Base-by-base conservation (phyloP, 2,329 filamentous ascomycete genomes). In the Pyricularia sp. region DNA sequence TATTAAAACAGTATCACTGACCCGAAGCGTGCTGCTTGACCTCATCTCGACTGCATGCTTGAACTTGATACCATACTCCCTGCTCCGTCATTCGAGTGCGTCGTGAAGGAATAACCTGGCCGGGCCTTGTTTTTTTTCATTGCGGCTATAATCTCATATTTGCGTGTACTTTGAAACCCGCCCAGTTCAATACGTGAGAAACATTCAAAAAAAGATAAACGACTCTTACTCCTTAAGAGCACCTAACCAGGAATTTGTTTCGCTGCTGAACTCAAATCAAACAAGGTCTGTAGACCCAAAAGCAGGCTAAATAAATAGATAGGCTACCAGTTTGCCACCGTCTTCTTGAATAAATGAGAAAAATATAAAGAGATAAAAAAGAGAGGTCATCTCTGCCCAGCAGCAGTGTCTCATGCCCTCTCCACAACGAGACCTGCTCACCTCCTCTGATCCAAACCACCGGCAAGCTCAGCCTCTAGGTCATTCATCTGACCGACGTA, bases 401-500 rank as follows among this genome's bases (percentile, higher is more conserved):
- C 14, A 63, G 14, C 25, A 63, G 14, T 23, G 9, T 28, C 25
- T 28, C 59, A 5, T 26, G 26, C 25, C 11, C 23, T 26, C 12
- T 30, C 14, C n/a, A 23, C 7, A 17, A 1, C 3, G 12, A 28
- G 12, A 63, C 59, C 25, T 5, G 26, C 26, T 50, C 74, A 75
- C 67, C 76, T 72, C 70, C 74, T 69, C 30, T 82, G 83, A 75
- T 90, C 88, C 74, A 89, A 82, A 25, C 88, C 85, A 31, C 83
- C 84, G 33, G 85, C 85, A 59, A 89, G 80, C 70, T 89, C 87
- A 31, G 84, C 85, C 78, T 89, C 87, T 25, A 89, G 79, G 4
- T 82, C 83, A 61, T 80, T 80, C 64, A 79, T 78, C 50, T 82
- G 81, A 65, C 79, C 77, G 33, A 80, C 76, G 72, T 87, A 88